A percentile compares a stretch with the other conserved stretches of the same genome.
These are phyloP conservation scores for Tulasnella sp. DNA, from an alignment of 768 basidiomycete genomes.

Conservation along the genomic window DNA sequence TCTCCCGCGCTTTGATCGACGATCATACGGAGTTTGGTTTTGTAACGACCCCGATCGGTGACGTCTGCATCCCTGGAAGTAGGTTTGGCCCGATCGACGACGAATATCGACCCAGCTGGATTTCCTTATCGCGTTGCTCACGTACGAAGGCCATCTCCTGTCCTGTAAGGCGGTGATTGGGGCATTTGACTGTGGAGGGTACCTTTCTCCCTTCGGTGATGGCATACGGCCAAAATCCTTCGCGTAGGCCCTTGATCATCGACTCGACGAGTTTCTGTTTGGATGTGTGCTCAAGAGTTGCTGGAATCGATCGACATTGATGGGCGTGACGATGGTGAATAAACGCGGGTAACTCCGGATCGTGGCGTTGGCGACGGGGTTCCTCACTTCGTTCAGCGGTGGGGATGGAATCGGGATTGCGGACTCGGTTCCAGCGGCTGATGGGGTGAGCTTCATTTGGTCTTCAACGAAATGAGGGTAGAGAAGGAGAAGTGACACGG, in stretches of 20 bases:
- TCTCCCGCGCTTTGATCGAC: conserved; percentile 32
- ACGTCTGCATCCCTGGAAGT: conserved; percentile 36
- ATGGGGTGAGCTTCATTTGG: too few species aligned
- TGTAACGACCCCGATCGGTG: conserved; percentile 33
- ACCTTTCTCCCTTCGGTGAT: conserved; percentile 22
- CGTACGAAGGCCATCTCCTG: conserved; percentile 23
- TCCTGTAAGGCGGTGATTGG: not conserved
- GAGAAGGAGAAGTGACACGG: too few species aligned
- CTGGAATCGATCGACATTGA: conserved; percentile 29
- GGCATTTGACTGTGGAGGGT: conserved; percentile 24
- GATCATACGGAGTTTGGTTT: conserved; percentile 32
- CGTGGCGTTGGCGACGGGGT: conserved; percentile 21
- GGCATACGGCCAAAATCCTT: conserved; percentile 40
- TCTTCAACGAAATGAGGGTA: too few species aligned
- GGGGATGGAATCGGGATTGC: conserved; percentile 7
- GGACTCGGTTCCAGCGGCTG: not conserved
- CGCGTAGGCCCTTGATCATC: conserved; percentile 24
- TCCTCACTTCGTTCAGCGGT: conserved; percentile 2
- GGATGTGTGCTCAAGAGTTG: conserved; percentile 28
- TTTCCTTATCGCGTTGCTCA: conserved; percentile 23
- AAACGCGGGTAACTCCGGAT: conserved; percentile 26
- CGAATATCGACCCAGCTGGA: conserved; percentile 21
- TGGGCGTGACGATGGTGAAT: conserved; percentile 31
- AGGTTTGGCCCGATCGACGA: conserved; percentile 28
- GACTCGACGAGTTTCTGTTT: conserved; percentile 32